A percentile compares a stretch with the other conserved stretches of the same genome.
Evolutionary conservation across 495 filamentous ascomycete genomes (phyloP).

Genomic region (Podospora pseudoanserina): DNA sequence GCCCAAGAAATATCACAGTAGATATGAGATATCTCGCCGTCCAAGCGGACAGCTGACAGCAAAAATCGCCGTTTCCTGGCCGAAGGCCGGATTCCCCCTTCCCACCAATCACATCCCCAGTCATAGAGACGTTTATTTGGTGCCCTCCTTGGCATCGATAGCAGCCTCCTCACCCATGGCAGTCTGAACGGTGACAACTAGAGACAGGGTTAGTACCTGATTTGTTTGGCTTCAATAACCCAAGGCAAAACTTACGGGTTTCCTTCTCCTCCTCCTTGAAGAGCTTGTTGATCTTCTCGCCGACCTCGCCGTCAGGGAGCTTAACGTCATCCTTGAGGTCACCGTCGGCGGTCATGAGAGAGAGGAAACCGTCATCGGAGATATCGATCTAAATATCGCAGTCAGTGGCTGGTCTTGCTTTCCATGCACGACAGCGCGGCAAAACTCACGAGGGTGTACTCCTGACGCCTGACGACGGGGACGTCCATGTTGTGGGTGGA

Average conservation of each 20-base stretch:
- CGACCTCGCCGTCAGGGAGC: constrained; percentile 83
- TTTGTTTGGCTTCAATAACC: not conserved
- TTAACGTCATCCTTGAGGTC: constrained; percentile 91
- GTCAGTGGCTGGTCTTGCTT: constrained; percentile 7
- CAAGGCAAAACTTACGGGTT: constrained; percentile 66
- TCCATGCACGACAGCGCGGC: not conserved
- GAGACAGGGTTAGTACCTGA: constrained; percentile 21
- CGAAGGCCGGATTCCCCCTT: constrained; percentile 10
- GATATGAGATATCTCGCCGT: constrained; percentile 29
- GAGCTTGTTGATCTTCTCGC: constrained; percentile 72
- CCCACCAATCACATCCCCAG: not conserved
- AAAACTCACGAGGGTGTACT: constrained; percentile 85
- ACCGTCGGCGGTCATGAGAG: constrained; percentile 78
- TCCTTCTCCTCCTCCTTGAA: constrained; percentile 62
- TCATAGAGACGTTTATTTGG: constrained; percentile 33
- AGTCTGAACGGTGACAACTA: constrained; percentile 85
- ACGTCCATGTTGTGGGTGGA: constrained; percentile 99
- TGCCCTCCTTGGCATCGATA: constrained; percentile 91
- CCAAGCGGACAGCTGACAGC: constrained; percentile 20
- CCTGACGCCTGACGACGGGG: constrained; percentile 80
- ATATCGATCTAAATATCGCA: constrained; percentile 65
- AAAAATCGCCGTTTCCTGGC: constrained; percentile 19
- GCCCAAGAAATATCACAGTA: constrained; percentile 30
- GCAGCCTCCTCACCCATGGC: constrained; percentile 94
- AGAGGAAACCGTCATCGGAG: constrained; percentile 85